Conservation (phyloP, 805 yeast species). For the Pichia scutulata region DNA sequence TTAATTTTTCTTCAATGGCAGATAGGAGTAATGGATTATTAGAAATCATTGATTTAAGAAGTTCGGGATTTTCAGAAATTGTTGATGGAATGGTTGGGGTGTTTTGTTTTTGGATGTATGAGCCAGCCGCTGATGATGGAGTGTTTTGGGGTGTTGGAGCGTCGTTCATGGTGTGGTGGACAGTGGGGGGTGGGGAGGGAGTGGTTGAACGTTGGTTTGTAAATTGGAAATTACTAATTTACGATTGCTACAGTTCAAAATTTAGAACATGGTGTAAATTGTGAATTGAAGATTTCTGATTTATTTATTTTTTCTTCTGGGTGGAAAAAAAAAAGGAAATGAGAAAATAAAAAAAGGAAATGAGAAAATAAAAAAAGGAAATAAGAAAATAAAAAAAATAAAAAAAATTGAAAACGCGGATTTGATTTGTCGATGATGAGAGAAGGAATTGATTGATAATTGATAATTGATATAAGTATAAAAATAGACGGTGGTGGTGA, state of each 20-base stretch:
- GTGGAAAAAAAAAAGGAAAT: neutral
- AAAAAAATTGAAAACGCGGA: neutral
- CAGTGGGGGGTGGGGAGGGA: no score
- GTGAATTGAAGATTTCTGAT: no score
- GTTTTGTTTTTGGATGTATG: constrained; percentile 51
- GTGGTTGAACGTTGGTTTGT: no score
- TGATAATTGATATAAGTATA: neutral
- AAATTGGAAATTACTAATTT: no score
- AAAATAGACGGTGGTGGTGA: neutral
- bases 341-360: neutral
- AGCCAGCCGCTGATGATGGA: constrained; percentile 78
- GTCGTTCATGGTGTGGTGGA: constrained; percentile 18
- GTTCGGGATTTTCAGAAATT: constrained; percentile 51
- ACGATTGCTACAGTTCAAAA: no score
- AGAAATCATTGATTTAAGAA: constrained; percentile 38
- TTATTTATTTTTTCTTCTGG: no score
- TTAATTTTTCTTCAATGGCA: constrained; percentile 84
- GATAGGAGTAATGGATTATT: constrained; percentile 70
- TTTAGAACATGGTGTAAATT: no score
- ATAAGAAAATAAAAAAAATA: neutral
- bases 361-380: neutral
- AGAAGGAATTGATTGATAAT: no score
- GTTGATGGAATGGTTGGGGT: constrained; percentile 59
- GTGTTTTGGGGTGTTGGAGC: constrained; percentile 99
- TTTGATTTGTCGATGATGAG: neutral